Evolutionary conservation across 78 protist genomes (phyloP), one percentile per base, ranked within the genome.

Genomic region (Polysphondylium violaceum): DNA sequence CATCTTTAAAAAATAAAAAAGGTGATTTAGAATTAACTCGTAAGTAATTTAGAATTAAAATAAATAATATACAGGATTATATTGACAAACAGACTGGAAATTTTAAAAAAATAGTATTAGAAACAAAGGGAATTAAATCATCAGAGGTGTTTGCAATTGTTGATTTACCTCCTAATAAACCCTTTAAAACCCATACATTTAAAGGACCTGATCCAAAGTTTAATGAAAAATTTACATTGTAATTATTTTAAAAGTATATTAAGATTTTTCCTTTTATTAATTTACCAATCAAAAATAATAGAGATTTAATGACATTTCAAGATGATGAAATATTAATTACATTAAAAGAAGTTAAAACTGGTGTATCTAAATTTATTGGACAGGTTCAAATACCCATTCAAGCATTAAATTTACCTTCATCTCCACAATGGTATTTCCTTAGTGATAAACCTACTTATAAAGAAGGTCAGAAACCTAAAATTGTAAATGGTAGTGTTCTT

Each of bases 291-390:
- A 60, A 60, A 29, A 36, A 0, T 36, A 47, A 38, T 43, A 79
- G 88, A 40, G 90, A 83, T 58, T 69, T 83, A 41, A 83, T 83
- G 90, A 69, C 90, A 47, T 83, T 83, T 27, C 74, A 83, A 68
- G 90, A 83, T 83, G 90, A 83, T 27, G 90, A 83, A 43, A 60
- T 83, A 21, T 31, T 55, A 35, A 23, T 83, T 29, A 44, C 55
- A 27, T 23, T 83, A 29, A 83, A 83, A 69, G 90, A 83, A 58
- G 79, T 69, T 43, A 83, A 83, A 41, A 36, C 17, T 8, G 78
- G 72, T 43, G 90, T 76, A 40, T 83, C 90, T 27, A 83, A 83
- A 51, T 83, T 83, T 69, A 60, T 83, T 36, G 90, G 90, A 27
- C 90, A 83, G 43, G 58, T 83, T 59, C 90, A 83, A 29, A 83